Percentiles rank a stretch among this genome's conserved stretches.
These are phyloP conservation scores for Clausena lansium DNA, from an alignment of 345 rosid genomes.

Conservation along the genomic window DNA sequence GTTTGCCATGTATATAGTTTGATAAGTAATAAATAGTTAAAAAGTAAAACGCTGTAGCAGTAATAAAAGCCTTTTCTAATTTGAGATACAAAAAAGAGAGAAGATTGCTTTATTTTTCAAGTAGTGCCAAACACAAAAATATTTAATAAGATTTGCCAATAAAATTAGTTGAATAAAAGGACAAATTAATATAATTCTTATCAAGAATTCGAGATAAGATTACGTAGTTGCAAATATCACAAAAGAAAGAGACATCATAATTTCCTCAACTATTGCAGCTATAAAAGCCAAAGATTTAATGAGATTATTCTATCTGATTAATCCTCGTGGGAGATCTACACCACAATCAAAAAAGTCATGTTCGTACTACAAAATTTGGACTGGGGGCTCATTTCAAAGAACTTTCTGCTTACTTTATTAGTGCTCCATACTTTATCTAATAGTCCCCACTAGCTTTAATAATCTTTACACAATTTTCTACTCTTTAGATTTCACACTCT, in stretches of 20 bases:
- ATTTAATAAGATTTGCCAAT: too few species aligned
- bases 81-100: too few species aligned
- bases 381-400: neutral
- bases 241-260: neutral
- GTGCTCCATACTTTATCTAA: neutral
- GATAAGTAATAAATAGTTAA: too few species aligned
- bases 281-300: neutral
- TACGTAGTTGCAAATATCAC: neutral
- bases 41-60: accelerated
- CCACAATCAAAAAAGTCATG: neutral
- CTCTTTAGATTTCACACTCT: neutral
- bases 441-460: neutral
- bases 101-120: too few species aligned
- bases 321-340: neutral
- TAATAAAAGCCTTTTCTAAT: too few species aligned
- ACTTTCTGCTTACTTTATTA: neutral
- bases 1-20: too few species aligned
- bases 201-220: neutral
- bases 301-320: neutral
- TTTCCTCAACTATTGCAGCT: neutral
- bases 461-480: neutral
- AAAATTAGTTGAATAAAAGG: too few species aligned
- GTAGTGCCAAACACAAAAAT: too few species aligned
- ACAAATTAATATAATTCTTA: neutral
- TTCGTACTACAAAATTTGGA: neutral